Percentiles rank a stretch among this genome's conserved stretches.
Conservation (phyloP, 768 basidiomycete species). For the Russula sp. region DNA sequence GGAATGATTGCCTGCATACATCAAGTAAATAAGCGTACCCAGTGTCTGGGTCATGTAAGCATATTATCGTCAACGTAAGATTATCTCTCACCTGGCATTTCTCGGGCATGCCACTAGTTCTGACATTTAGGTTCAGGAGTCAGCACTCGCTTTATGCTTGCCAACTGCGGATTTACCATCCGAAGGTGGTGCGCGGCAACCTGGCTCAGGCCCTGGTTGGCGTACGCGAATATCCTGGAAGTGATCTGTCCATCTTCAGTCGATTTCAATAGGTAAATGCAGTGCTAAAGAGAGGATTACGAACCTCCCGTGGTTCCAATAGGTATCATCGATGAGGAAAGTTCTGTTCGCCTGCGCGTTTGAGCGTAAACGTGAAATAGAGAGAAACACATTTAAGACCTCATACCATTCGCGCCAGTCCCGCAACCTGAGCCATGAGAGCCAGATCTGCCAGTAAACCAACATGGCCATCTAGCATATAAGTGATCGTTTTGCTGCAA, state of each 20-base stretch:
- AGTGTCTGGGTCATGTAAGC: conserved; percentile 42
- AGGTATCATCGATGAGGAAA: conserved; percentile 62
- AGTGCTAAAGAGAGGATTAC: conserved; percentile 24
- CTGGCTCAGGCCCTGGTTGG: conserved; percentile 61
- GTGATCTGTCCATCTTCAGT: conserved; percentile 56
- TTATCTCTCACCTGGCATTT: conserved; percentile 46
- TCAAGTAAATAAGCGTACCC: conserved; percentile 38
- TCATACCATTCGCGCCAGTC: conserved; percentile 57
- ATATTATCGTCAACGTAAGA: conserved; percentile 10
- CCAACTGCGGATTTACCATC: conserved; percentile 40
- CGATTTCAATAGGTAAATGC: neutral
- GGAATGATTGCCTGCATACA: neutral
- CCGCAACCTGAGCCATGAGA: conserved; percentile 60
- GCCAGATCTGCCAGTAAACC: conserved; percentile 63
- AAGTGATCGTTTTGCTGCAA: conserved; percentile 64
- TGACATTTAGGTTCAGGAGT: conserved; percentile 26
- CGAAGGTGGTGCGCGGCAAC: conserved; percentile 55
- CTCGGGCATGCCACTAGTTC: conserved; percentile 72
- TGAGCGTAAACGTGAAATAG: neutral
- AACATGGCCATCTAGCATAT: conserved; percentile 61
- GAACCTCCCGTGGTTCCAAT: conserved; percentile 70
- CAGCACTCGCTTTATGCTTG: neutral
- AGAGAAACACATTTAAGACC: neutral
- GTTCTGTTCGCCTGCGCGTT: conserved; percentile 49
- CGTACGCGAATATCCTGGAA: conserved; percentile 48